Conservation (phyloP, 2,329 filamentous ascomycete genomes). For the Elsinoe necatrix region DNA sequence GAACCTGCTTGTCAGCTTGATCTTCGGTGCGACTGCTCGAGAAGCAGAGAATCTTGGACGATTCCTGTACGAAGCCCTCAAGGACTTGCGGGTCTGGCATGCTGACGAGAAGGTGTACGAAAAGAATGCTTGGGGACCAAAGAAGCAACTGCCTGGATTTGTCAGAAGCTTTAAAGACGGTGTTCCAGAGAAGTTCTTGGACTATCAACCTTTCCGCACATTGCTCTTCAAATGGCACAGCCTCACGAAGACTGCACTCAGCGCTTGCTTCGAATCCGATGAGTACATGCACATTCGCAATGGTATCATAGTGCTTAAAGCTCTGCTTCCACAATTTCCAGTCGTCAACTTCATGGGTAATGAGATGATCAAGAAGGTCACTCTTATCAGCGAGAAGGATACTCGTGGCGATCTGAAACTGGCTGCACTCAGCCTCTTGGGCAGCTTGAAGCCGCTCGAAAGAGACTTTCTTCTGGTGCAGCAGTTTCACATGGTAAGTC, state of each 20-base stretch:
- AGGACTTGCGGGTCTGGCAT: slow-evolving; percentile 79
- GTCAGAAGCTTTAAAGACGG: slow-evolving; percentile 62
- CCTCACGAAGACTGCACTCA: slow-evolving; percentile 68
- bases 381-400: slow-evolving; percentile 51
- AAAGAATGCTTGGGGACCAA: slow-evolving; percentile 65
- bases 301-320: slow-evolving; percentile 80
- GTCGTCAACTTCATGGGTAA: slow-evolving; percentile 81
- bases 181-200: slow-evolving; percentile 60
- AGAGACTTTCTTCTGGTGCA: slow-evolving; percentile 66
- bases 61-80: slow-evolving; percentile 74
- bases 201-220: slow-evolving; percentile 79
- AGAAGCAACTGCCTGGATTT: slow-evolving; percentile 66
- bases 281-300: slow-evolving; percentile 99
- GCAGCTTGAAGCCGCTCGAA: slow-evolving; percentile 58
- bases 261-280: slow-evolving; percentile 67
- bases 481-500: slow-evolving; percentile 58
- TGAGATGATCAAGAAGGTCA: slow-evolving; percentile 57
- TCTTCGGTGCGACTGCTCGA: slow-evolving; percentile 81
- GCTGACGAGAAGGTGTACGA: slow-evolving; percentile 67
- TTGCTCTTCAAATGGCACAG: slow-evolving; percentile 87
- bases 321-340: slow-evolving; percentile 73
- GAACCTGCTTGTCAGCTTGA: slow-evolving; percentile 69
- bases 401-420: slow-evolving; percentile 66
- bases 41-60: slow-evolving; percentile 91
- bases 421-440: slow-evolving; percentile 62